Percentiles rank a stretch among this genome's conserved stretches.
phyloP scores from a whole-genome alignment of 345 rosid genomes.

The Melastoma malabathricum region DNA sequence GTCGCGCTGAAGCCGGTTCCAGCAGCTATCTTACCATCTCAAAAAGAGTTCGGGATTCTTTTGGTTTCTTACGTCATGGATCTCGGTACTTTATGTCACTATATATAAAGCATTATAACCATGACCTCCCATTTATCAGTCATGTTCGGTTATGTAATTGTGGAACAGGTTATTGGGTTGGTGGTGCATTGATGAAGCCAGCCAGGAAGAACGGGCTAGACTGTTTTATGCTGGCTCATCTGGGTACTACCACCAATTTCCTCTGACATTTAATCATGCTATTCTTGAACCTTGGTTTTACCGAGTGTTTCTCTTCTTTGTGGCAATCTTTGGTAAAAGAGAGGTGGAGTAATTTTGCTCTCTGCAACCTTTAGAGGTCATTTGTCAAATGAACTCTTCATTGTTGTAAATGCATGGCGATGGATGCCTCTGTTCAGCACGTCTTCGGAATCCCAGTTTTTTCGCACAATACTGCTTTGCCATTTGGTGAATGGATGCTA shows the following conservation, averaged over 20 bases:
- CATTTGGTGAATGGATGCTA: not conserved
- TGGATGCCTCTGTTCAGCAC: too few species aligned
- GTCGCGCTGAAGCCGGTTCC: conserved; percentile 27
- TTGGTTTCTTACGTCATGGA: conserved; percentile 68
- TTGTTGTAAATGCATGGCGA: too few species aligned
- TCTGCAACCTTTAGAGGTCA: too few species aligned
- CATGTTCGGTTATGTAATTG: conserved; percentile 6
- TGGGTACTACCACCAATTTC: conserved; percentile 22
- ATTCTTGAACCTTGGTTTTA: too few species aligned
- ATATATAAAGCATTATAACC: not conserved
- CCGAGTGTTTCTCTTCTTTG: too few species aligned
- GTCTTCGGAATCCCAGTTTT: too few species aligned
- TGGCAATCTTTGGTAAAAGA: too few species aligned
- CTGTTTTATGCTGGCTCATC: conserved; percentile 49
- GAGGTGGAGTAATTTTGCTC: too few species aligned
- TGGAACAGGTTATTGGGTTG: conserved; percentile 67
- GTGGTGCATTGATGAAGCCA: conserved; percentile 98
- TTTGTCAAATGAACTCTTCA: too few species aligned
- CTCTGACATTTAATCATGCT: too few species aligned
- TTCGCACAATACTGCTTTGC: not conserved
- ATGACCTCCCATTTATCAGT: not conserved
- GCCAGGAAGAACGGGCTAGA: conserved; percentile 75
- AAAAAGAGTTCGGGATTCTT: conserved; percentile 44
- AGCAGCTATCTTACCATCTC: conserved; percentile 30
- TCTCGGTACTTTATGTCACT: conserved; percentile 35